A percentile compares a stretch with the other conserved stretches of the same genome.
Evolutionary conservation across 2,329 filamentous ascomycete species (phyloP).

Genomic region (Byssochlamys sp.): DNA sequence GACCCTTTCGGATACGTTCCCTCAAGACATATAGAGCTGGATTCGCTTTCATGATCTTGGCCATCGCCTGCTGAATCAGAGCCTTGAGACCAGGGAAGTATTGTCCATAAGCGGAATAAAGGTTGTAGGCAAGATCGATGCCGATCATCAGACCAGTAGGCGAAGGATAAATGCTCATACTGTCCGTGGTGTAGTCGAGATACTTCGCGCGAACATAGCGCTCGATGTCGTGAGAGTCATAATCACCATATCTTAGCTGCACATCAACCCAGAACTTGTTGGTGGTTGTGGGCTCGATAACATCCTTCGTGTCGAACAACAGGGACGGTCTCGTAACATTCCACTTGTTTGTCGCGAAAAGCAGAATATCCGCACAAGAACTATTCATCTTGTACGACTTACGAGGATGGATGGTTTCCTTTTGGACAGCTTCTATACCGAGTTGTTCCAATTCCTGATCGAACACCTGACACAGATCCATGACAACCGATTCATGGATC

Average conservation of each 20-base stretch:
- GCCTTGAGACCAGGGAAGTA: conserved; percentile 98
- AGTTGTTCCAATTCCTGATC: conserved; percentile 93
- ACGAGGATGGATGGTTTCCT: conserved; percentile 96
- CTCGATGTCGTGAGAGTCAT: conserved; percentile 98
- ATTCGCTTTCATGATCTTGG: conserved; percentile 99
- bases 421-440: conserved; percentile 94
- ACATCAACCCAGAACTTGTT: conserved; percentile 99
- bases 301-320: conserved; percentile 91
- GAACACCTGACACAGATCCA: conserved; percentile 97
- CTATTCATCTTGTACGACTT: conserved; percentile 99
- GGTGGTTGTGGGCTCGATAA: conserved; percentile 83
- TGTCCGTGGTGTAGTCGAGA: conserved; percentile 96
- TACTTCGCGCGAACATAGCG: conserved; percentile 96
- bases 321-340: conserved; percentile 89
- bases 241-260: conserved; percentile 91
- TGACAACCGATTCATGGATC: conserved; percentile 96
- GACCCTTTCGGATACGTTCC: conserved; percentile 94
- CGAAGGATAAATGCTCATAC: conserved; percentile 96
- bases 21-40: conserved; percentile 90
- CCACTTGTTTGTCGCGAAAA: conserved; percentile 98
- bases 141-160: conserved; percentile 95
- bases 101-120: conserved; percentile 95
- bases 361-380: conserved; percentile 89
- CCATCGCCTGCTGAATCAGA: conserved; percentile 94
- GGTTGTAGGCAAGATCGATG: conserved; percentile 93